A percentile compares a stretch with the other conserved stretches of the same genome.
Evolutionary conservation across 1,139 yeast genomes (phyloP).

Genomic region (Nakaseomyces delphensis): DNA sequence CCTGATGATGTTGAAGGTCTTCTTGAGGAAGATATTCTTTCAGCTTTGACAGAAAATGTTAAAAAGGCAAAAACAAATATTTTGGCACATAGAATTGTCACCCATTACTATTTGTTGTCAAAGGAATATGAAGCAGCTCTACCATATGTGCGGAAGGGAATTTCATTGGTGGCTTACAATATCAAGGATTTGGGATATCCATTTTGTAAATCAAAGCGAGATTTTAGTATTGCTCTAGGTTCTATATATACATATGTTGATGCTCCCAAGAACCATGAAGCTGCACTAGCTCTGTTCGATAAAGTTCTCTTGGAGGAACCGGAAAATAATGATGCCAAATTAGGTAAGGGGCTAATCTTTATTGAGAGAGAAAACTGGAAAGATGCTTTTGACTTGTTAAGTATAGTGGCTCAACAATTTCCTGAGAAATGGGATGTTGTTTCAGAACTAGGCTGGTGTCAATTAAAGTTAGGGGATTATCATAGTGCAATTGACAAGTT

Average conservation of each 20-base stretch:
- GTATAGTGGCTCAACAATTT: constrained; percentile 40
- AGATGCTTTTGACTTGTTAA: constrained; percentile 47
- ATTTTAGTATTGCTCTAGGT: constrained; percentile 60
- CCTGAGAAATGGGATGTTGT: constrained; percentile 55
- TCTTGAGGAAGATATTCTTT: constrained; percentile 47
- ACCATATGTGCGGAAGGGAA: constrained; percentile 53
- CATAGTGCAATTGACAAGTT: constrained; percentile 50
- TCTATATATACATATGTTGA: constrained; percentile 74
- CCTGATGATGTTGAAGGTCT: constrained; percentile 21
- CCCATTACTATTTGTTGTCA: constrained; percentile 50
- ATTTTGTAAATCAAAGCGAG: constrained; percentile 47
- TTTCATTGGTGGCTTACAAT: constrained; percentile 44
- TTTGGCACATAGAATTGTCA: constrained; percentile 56
- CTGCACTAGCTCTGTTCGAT: constrained; percentile 68
- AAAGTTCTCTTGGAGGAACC: constrained; percentile 47
- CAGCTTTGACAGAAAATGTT: constrained; percentile 48
- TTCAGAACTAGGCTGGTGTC: constrained; percentile 75
- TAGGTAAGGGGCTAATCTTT: constrained; percentile 75
- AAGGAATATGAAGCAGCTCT: constrained; percentile 60
- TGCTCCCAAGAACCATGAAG: constrained; percentile 76
- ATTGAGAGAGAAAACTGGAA: constrained; percentile 53
- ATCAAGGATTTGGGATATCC: constrained; percentile 41
- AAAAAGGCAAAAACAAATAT: constrained; percentile 42
- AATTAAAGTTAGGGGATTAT: constrained; percentile 45
- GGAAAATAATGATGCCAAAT: constrained; percentile 49